Conservation (phyloP, 1,284 basidiomycete species). For the Cryptococcus jaspeensis region DNA sequence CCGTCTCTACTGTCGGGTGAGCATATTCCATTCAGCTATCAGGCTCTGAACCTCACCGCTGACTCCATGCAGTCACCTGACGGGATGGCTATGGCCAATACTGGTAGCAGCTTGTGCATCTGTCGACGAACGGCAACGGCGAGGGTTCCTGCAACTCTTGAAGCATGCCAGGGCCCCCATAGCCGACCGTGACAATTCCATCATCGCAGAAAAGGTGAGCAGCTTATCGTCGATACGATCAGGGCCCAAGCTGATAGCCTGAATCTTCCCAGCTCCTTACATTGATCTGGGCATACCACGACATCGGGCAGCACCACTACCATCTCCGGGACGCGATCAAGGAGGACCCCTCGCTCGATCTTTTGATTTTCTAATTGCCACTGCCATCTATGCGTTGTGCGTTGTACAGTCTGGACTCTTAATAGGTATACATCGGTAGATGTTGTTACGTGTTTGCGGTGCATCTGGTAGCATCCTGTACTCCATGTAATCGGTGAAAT, state of each 20-base stretch:
- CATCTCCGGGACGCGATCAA: constrained; percentile 2
- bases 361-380: constrained; percentile 5
- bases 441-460: too few relatives aligned
- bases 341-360: constrained; percentile 1
- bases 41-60: not conserved
- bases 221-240: too few relatives aligned
- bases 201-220: too few relatives aligned
- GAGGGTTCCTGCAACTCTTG: constrained; percentile 2
- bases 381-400: too few relatives aligned
- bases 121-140: not conserved
- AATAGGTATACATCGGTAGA: too few relatives aligned
- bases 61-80: constrained; percentile 4
- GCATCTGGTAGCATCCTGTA: too few relatives aligned
- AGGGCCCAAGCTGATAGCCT: too few relatives aligned
- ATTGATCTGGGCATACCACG: constrained; percentile 5
- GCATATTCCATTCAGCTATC: not conserved
- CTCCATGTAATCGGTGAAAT: too few relatives aligned
- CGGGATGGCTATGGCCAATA: constrained; percentile 9
- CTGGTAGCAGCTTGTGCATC: constrained; percentile 4
- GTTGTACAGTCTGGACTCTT: too few relatives aligned
- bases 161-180: constrained; percentile 1
- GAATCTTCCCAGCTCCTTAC: not conserved
- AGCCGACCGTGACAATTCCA: constrained; percentile 1
- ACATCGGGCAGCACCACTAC: not conserved
- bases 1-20: constrained; percentile 1